Percentiles rank a stretch among this genome's conserved stretches.
These are phyloP conservation scores for Boeremia lycopersici DNA, from an alignment of 2,329 filamentous ascomycete species.

Conservation along the genomic window DNA sequence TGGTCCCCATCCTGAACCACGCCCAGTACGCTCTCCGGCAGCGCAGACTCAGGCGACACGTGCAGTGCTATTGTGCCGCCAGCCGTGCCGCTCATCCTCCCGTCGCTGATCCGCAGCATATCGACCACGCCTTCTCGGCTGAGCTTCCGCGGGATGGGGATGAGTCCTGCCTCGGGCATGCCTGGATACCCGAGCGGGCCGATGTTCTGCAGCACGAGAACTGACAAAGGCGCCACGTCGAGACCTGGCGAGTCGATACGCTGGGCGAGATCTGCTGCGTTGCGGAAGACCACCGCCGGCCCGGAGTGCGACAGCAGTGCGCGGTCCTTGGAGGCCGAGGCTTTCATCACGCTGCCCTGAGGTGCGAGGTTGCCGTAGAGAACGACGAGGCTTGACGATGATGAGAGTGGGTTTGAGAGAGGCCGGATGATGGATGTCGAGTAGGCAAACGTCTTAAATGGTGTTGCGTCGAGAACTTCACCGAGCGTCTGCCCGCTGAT, in stretches of 20 bases:
- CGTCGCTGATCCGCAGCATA: conserved; percentile 61
- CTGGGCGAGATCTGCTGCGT: conserved; percentile 75
- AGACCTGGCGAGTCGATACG: conserved; percentile 74
- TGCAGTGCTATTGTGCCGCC: conserved; percentile 62
- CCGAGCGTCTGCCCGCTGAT: conserved; percentile 80
- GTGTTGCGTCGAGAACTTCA: conserved; percentile 75
- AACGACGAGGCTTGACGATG: conserved; percentile 81
- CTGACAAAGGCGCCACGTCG: conserved; percentile 74
- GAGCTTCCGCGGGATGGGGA: conserved; percentile 75
- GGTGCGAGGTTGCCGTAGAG: conserved; percentile 85
- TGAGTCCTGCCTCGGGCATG: conserved; percentile 89
- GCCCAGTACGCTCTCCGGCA: conserved; percentile 57
- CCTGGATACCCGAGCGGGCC: conserved; percentile 88
- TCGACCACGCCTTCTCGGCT: conserved; percentile 55
- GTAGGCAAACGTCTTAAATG: conserved; percentile 63
- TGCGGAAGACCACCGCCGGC: conserved; percentile 79
- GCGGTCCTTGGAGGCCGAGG: conserved; percentile 85
- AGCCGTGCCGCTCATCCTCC: conserved; percentile 62
- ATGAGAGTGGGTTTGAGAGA: conserved; percentile 79
- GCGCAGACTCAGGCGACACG: conserved; percentile 58
- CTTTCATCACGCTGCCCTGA: conserved; percentile 87
- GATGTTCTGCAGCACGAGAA: conserved; percentile 87
- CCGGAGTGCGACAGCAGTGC: conserved; percentile 72
- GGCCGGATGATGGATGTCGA: conserved; percentile 47
- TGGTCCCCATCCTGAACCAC: conserved; percentile 56